These are phyloP conservation scores for Neocallimastix lanati DNA, from an alignment of 192 early-diverging fungal species.

Conservation along the genomic window DNA sequence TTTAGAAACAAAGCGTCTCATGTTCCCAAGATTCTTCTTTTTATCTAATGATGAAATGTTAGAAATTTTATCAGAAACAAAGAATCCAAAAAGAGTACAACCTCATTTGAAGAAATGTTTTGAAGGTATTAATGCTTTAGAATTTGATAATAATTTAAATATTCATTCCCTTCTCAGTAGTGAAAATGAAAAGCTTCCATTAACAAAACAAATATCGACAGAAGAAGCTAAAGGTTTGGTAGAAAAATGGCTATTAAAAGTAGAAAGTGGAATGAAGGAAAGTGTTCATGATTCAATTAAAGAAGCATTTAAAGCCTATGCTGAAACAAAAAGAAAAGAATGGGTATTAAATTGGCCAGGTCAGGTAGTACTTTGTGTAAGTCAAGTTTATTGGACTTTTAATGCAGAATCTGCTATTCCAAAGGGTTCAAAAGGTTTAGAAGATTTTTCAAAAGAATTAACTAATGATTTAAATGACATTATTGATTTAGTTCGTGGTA, in stretches of 20 bases:
- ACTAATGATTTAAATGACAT: slow-evolving; percentile 34
- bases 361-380: slow-evolving; percentile 38
- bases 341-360: slow-evolving; percentile 50
- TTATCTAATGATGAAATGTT: slow-evolving; percentile 50
- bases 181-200: slow-evolving; percentile 30
- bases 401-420: slow-evolving; percentile 30
- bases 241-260: slow-evolving; percentile 32
- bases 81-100: slow-evolving; percentile 40
- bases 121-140: slow-evolving; percentile 33
- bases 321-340: slow-evolving; percentile 21
- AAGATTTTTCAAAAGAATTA: slow-evolving; percentile 18
- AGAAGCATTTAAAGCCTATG: slow-evolving; percentile 27
- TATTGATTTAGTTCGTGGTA: slow-evolving; percentile 34
- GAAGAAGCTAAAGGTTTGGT: slow-evolving; percentile 42
- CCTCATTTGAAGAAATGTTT: slow-evolving; percentile 49
- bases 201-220: slow-evolving; percentile 31
- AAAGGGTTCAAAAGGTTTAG: slow-evolving; percentile 25
- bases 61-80: slow-evolving; percentile 45
- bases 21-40: slow-evolving; percentile 45
- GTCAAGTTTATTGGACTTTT: slow-evolving; percentile 37
- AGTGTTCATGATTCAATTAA: slow-evolving; percentile 27
- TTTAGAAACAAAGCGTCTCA: slow-evolving; percentile 36
- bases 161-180: slow-evolving; percentile 28
- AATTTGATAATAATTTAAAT: slow-evolving; percentile 36
- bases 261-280: slow-evolving; percentile 33